Evolutionary conservation across 2,329 filamentous ascomycete genomes (phyloP), one percentile per base, ranked within the genome.

Genomic region (Aspergillus fijiensis): DNA sequence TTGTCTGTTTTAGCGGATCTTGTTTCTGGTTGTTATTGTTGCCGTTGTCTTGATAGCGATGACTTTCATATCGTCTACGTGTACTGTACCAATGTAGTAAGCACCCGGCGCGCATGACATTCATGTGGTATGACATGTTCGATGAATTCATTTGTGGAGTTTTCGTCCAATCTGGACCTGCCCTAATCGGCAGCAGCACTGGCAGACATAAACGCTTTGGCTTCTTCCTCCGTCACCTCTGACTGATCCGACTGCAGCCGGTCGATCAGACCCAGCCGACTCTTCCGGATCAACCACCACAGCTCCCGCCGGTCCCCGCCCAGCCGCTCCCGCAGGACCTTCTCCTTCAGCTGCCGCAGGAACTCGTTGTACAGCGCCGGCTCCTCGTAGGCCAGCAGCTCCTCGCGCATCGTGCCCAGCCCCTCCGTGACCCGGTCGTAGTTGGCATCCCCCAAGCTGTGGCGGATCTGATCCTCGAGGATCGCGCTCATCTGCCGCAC

Each of bases 301-400:
- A 97, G 87, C 70, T 96, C 91, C 63, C 84, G 84, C 57, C 92
- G 81, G 68, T 96, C 89, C 0, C 91, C 92, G 42, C 88, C 87
- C 2, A 97, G 76, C 65, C 89, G 84, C 0, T 87, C 89, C 0
- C 81, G 83, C 7, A 92, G 74, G 1, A 97, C 72, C 58, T 87
- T 86, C 65, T 80, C 81, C 80, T 97, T 98, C 67, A 98, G 76
- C 35, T 84, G 82, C 47, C 74, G 80, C 48, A 96, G 69, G 65
- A 93, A 90, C 0, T 83, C 80, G 71, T 98, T 97, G 76, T 90
- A 99, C 29, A 91, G 69, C 0, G 74, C 83, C 0, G 91, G 89
- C 72, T 91, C 87, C 71, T 97, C 93, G 31, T 91, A 81, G 5
- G 87, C 86, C 5, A 88, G 82, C 64, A 96, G 81, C 73, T 92